Evolutionary conservation across 2,329 filamentous ascomycete genomes (phyloP), one percentile per base, ranked within the genome.

Genomic region (Coniochaeta sp.): DNA sequence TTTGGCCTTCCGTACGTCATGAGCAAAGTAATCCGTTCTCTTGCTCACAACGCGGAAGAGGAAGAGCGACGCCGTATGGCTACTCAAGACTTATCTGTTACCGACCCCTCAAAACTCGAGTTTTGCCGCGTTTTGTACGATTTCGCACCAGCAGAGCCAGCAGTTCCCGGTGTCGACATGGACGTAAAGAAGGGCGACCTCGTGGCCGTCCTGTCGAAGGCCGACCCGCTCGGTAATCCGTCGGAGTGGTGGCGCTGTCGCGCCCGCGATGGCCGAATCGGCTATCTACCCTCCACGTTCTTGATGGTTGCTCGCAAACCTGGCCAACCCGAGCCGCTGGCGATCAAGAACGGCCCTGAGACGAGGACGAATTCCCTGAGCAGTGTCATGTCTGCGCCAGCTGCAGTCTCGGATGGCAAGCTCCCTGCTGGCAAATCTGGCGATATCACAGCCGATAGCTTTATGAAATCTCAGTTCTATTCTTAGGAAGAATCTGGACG

Each of bases 231-330:
- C 70, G 95, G 95, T 50, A 92, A 95, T 67, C 86, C 91, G 4
- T 95, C 90, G 58, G 93, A 99, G 71, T 99, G 95, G 95, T 99
- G 95, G 95, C 87, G 89, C 65, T 99, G 96, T 75, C 85, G 95
- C 59, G 89, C 93, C 16, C 84, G 95, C 62, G 92, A 98, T 71
- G 93, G 92, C 54, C 84, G 91, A 28, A 88, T 96, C 68, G 95
- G 95, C 8, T 99, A 98, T 71, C 81, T 99, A 6, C 95, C 96
- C 2, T 87, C 89, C 1, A 93, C 92, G 1, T 99, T 97, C 70
- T 82, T 99, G 40, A 63, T 73, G 59, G 65, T 67, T 52, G 66
- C 68, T 50, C 68, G 72, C 10, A 64, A 57, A 19, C 58, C 62
- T 58, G 38, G 60, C 50, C 17, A 28, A 32, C 12, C 55, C 22